Evolutionary conservation across 306 rosid species (phyloP), one percentile per base, ranked within the genome.

Genomic region (Cucurbita moschata): DNA sequence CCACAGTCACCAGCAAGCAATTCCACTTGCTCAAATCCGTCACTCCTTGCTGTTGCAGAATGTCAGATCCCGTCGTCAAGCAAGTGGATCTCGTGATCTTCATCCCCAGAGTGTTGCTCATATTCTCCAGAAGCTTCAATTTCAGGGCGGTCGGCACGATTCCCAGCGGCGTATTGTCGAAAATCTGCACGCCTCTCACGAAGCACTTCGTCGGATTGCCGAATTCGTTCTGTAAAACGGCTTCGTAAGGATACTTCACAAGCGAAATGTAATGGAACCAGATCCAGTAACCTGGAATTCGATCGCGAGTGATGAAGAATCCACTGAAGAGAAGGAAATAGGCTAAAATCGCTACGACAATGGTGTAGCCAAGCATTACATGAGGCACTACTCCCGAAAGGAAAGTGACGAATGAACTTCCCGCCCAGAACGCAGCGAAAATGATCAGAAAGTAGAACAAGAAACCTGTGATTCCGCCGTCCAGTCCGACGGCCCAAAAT

Each of bases 271-370:
- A 94, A 12, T 94, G 97, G 81, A 94, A 94, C 99, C 99, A 94
- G 43, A 91, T 85, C 99, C 99, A 94, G 78, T 91, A 94, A 0
- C 5, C 19, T 0, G 99, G 99, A 35, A 94, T 94, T 46, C 99
- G 81, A 0, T 94, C 84, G 5, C 99, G 75, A 57, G 87, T 88
- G 9, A 94, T 89, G 88, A 94, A 94, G 83, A 94, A 94, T 1
- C 99, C 99, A 12, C 99, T 94, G 83, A 94, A 91, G 0, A 94
- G 80, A n/a, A 94, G 83, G 76, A 94, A 94, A 39, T 94, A 94
- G 0, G 99, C 99, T 0, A 94, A 35, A 47, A 94, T 89, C 0
- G 99, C 99, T 0, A 94, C 99, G 2, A 94, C 99, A 0, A 94
- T 83, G 0, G 97, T 91, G 81, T 94, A 94, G 0, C 99, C 99